Evolutionary conservation across 2,329 filamentous ascomycete species (phyloP).

Genomic region (Fusarium sp.): DNA sequence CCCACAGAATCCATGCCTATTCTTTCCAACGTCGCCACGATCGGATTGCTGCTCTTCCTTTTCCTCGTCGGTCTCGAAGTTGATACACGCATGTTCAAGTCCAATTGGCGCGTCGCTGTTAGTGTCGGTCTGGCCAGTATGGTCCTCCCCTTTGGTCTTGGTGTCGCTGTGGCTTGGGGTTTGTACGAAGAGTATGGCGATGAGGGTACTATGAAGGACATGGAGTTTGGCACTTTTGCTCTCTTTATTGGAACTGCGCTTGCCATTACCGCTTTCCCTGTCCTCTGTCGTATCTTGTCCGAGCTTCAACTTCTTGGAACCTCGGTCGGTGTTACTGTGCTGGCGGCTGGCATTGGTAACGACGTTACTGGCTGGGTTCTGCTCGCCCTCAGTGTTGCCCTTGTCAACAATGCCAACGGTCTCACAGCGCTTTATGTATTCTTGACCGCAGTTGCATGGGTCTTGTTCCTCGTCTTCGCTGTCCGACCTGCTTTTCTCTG

Average conservation of each 20-base stretch:
- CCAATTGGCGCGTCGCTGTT: conserved; percentile 85
- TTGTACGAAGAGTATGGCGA: conserved; percentile 80
- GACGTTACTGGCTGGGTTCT: conserved; percentile 86
- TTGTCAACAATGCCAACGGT: conserved; percentile 89
- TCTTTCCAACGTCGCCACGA: conserved; percentile 82
- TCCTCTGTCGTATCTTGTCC: conserved; percentile 92
- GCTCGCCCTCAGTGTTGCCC: conserved; percentile 90
- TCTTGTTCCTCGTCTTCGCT: conserved; percentile 79
- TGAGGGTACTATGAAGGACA: conserved; percentile 57
- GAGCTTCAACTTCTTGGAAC: conserved; percentile 89
- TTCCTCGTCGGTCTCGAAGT: conserved; percentile 92
- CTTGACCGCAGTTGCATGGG: conserved; percentile 80
- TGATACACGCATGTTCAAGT: conserved; percentile 81
- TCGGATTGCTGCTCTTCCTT: conserved; percentile 87
- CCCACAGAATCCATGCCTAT: conserved; percentile 81
- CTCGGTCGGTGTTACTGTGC: conserved; percentile 87
- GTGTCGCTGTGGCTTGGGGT: conserved; percentile 84
- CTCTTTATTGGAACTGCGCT: conserved; percentile 93
- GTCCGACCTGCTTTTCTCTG: conserved; percentile 83
- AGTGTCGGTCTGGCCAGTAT: conserved; percentile 86
- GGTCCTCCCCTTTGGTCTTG: conserved; percentile 85
- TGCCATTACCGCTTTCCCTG: conserved; percentile 92
- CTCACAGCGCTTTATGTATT: conserved; percentile 89
- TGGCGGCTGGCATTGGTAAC: conserved; percentile 93
- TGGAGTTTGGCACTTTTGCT: conserved; percentile 69